phyloP scores from a whole-genome alignment of 176 grass and related monocot species.

The Melocanna baccifera region DNA sequence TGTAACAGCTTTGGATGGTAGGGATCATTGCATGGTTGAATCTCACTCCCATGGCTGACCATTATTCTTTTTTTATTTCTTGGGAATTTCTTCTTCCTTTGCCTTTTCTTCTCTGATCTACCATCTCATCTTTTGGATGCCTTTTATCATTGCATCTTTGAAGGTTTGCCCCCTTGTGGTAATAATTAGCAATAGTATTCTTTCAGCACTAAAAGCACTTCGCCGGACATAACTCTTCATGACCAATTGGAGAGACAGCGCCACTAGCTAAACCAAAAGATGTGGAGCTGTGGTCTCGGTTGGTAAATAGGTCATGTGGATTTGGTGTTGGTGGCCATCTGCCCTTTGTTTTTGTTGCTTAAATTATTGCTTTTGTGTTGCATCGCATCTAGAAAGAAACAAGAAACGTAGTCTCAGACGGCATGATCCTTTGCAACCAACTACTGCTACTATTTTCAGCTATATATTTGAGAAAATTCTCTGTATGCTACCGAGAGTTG shows the following conservation, averaged over 20 bases:
- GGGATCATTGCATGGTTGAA: constrained; percentile 62
- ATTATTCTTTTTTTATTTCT: not conserved
- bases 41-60: not conserved
- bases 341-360: not conserved
- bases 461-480: not conserved
- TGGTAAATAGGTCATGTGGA: constrained; percentile 13
- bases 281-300: constrained; percentile 23
- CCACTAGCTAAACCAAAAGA: not conserved
- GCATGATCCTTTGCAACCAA: not conserved
- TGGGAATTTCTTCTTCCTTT: constrained; percentile 5
- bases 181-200: constrained; percentile 37
- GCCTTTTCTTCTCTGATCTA: constrained; percentile 11
- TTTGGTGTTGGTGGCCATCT: constrained; percentile 20
- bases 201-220: constrained; percentile 7
- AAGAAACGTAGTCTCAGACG: not conserved
- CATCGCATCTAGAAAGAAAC: constrained; percentile 19
- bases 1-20: constrained; percentile 44
- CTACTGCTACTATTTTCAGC: not conserved
- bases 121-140: constrained; percentile 29
- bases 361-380: not conserved
- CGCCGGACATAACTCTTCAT: constrained; percentile 17
- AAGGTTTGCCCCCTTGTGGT: constrained; percentile 25
- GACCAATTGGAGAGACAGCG: not conserved
- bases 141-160: constrained; percentile 49
- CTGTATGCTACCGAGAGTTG: too few species aligned